Percentiles rank a stretch among this genome's conserved stretches.
phyloP scores from a whole-genome alignment of 2,329 filamentous ascomycete genomes.

The Rutstroemia sp. region DNA sequence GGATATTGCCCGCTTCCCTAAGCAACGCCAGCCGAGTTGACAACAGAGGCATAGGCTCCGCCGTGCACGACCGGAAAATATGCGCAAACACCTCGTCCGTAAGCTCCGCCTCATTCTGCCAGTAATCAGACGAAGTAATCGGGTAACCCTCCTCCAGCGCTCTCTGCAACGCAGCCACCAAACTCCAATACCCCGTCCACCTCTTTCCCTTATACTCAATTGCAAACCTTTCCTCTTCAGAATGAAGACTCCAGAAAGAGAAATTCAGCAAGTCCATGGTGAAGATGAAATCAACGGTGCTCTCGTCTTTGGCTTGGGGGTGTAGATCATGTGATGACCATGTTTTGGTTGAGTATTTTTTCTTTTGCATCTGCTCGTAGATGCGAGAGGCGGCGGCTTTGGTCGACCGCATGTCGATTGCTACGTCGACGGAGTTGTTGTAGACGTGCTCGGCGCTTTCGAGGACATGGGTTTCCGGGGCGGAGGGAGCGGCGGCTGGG shows the following conservation, averaged over 20 bases:
- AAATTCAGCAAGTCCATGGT: slow-evolving; percentile 97
- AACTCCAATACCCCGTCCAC: slow-evolving; percentile 94
- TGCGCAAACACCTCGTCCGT: slow-evolving; percentile 65
- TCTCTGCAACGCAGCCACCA: slow-evolving; percentile 79
- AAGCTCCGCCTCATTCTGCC: slow-evolving; percentile 70
- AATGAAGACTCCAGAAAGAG: slow-evolving; percentile 80
- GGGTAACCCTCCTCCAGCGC: slow-evolving; percentile 82
- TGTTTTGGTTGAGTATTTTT: slow-evolving; percentile 72
- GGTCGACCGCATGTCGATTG: slow-evolving; percentile 73
- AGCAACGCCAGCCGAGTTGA: slow-evolving; percentile 70
- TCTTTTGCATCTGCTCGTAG: slow-evolving; percentile 73
- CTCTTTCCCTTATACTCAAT: slow-evolving; percentile 72
- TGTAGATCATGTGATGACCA: slow-evolving; percentile 91
- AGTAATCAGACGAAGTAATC: slow-evolving; percentile 83
- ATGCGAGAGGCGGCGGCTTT: slow-evolving; percentile 77
- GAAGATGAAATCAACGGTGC: slow-evolving; percentile 86
- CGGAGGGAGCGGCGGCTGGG: slow-evolving; percentile 43
- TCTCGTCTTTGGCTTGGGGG: slow-evolving; percentile 72
- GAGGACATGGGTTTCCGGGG: slow-evolving; percentile 75
- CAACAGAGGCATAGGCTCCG: slow-evolving; percentile 81
- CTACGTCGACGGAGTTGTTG: slow-evolving; percentile 89
- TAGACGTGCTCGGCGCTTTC: slow-evolving; percentile 79
- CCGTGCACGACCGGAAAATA: slow-evolving; percentile 80
- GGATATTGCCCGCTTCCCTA: slow-evolving; percentile 71
- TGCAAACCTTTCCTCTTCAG: slow-evolving; percentile 64